Evolutionary conservation across 1,284 basidiomycete species (phyloP).

Genomic region (Irpex rosettiformis): DNA sequence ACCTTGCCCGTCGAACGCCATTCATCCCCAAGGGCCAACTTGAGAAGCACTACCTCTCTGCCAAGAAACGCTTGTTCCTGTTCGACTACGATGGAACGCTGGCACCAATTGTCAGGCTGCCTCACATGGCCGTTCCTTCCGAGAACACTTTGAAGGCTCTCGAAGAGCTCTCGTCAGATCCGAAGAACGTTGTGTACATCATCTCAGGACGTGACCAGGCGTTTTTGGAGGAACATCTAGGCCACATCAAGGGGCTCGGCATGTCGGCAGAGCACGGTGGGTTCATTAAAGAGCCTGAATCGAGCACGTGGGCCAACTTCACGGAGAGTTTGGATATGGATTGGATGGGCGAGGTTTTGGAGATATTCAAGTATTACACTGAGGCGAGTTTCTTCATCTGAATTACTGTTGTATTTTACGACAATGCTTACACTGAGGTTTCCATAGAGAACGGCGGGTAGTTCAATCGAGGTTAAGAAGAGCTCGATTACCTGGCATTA

Average conservation of each 20-base stretch:
- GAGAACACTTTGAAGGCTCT: conserved; percentile 76
- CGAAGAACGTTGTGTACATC: conserved; percentile 91
- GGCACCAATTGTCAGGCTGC: conserved; percentile 94
- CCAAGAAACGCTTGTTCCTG: conserved; percentile 85
- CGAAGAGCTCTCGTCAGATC: conserved; percentile 70
- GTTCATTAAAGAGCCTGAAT: conserved; percentile 79
- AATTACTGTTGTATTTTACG: background rate
- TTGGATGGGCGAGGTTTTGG: conserved; percentile 95
- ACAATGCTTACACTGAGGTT: conserved; percentile 17
- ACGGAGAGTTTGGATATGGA: conserved; percentile 93
- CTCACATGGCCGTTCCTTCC: conserved; percentile 85
- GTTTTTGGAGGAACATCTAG: conserved; percentile 91
- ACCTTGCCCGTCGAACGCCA: conserved; percentile 86
- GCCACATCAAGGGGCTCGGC: conserved; percentile 80
- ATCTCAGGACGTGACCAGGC: conserved; percentile 95
- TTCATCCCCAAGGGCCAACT: conserved; percentile 71
- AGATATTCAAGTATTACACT: conserved; percentile 96
- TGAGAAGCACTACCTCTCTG: conserved; percentile 61
- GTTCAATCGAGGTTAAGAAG: conserved; percentile 95
- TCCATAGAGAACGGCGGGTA: conserved; percentile 79
- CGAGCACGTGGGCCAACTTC: conserved; percentile 79
- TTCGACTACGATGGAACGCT: conserved; percentile 99
- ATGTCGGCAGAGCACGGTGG: conserved; percentile 97
- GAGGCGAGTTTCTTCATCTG: conserved; percentile 50
- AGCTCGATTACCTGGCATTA: conserved; percentile 99